These are phyloP conservation scores for Peronosclerospora sorghi DNA, from an alignment of 352 stramenopile genomes.

Conservation along the genomic window DNA sequence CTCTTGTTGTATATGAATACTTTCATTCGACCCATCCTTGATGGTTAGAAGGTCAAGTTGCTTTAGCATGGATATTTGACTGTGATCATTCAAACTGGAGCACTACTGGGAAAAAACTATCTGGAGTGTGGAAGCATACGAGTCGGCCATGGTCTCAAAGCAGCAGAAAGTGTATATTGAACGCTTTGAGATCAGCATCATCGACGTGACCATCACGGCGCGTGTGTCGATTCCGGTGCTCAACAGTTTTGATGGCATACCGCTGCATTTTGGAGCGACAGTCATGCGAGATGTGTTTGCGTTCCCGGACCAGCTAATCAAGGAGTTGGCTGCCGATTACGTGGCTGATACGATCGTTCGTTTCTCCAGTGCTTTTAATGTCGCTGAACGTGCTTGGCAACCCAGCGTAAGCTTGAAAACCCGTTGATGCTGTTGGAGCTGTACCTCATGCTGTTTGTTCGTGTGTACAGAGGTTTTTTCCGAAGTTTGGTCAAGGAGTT, in stretches of 20 bases:
- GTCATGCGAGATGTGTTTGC: slow-evolving; percentile 62
- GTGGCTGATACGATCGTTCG: slow-evolving; percentile 71
- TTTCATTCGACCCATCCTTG: slow-evolving; percentile 34
- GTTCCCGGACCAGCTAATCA: slow-evolving; percentile 64
- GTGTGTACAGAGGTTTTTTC: slow-evolving; percentile 51
- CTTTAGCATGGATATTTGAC: neutral
- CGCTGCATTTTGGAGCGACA: slow-evolving; percentile 41
- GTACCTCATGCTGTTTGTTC: slow-evolving; percentile 3
- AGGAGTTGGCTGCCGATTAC: slow-evolving; percentile 76
- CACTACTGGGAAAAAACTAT: neutral
- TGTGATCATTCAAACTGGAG: neutral
- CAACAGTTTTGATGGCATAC: slow-evolving; percentile 74
- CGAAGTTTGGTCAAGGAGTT: slow-evolving; percentile 47
- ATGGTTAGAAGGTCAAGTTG: slow-evolving; percentile 21
- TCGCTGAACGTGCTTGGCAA: slow-evolving; percentile 82
- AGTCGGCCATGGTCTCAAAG: slow-evolving; percentile 19
- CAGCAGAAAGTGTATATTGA: slow-evolving; percentile 60
- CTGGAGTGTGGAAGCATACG: slow-evolving; percentile 15
- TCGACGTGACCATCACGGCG: slow-evolving; percentile 63
- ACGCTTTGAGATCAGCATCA: slow-evolving; percentile 35
- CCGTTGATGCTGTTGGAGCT: neutral
- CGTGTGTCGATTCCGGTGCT: slow-evolving; percentile 67
- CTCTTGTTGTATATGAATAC: slow-evolving; percentile 34
- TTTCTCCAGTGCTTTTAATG: slow-evolving; percentile 68
- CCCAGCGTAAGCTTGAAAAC: slow-evolving; percentile 45